Conservation (phyloP, 805 yeast genomes). For the Yamadazyma philogaea region DNA sequence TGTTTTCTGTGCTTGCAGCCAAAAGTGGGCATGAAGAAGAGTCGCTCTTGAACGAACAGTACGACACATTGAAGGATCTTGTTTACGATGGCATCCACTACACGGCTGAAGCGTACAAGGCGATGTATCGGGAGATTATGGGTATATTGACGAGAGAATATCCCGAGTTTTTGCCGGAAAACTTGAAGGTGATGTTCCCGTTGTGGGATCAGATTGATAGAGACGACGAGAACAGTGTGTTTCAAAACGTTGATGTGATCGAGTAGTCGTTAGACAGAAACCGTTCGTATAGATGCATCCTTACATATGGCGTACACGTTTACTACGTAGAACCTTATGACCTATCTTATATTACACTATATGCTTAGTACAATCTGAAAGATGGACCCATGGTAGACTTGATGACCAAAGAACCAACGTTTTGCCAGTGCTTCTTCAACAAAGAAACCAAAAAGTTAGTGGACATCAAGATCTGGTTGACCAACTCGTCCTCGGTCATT, state of each 20-base stretch:
- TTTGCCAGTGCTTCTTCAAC: conserved; percentile 99
- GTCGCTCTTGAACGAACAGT: conserved; percentile 37
- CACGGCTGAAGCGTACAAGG: conserved; percentile 49
- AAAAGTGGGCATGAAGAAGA: conserved; percentile 34
- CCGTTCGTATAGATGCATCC: not conserved
- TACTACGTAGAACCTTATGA: too few species aligned
- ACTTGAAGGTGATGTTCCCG: conserved; percentile 4
- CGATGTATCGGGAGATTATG: conserved; percentile 46
- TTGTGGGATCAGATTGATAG: not conserved
- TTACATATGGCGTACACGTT: too few species aligned
- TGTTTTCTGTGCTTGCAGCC: conserved; percentile 43
- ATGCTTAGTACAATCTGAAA: conserved; percentile 92
- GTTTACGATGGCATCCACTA: conserved; percentile 59
- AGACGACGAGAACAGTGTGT: not conserved
- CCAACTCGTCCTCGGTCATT: conserved; percentile 95
- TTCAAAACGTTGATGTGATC: not conserved
- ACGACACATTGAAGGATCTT: conserved; percentile 13
- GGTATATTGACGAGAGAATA: conserved; percentile 36
- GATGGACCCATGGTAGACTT: conserved; percentile 99
- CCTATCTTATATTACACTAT: conserved; percentile 1
- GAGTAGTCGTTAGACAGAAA: not conserved
- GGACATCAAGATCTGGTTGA: conserved; percentile 97
- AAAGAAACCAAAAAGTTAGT: conserved; percentile 98
- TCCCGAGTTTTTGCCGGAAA: conserved; percentile 10
- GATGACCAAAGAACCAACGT: conserved; percentile 98